Percentiles rank a stretch among this genome's conserved stretches.
Conservation (phyloP, 148 eudicot species). For the Nyssa sinensis region DNA sequence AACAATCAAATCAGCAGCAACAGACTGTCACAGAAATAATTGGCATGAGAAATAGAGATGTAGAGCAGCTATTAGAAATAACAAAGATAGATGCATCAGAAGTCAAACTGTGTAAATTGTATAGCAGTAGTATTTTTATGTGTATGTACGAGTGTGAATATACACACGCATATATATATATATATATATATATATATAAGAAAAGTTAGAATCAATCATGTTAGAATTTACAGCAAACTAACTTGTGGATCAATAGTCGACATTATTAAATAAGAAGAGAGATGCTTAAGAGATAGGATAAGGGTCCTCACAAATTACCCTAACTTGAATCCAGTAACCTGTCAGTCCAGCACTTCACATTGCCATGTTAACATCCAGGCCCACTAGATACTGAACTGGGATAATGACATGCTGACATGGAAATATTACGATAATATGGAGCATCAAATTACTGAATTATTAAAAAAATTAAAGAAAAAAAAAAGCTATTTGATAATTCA, state of each 20-base stretch:
- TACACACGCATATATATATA: not conserved
- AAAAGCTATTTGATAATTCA: no score
- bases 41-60: not conserved
- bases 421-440: no score
- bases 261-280: no score
- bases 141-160: not conserved
- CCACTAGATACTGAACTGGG: no score
- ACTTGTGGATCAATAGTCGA: no score
- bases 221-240: not conserved
- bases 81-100: not conserved
- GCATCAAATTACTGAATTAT: no score
- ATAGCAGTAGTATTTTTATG: not conserved
- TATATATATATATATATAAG: not conserved
- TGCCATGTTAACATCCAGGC: no score
- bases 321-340: no score
- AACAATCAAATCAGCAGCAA: constrained; percentile 25
- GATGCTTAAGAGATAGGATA: not conserved
- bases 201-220: not conserved
- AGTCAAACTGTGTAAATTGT: not conserved
- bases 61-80: not conserved
- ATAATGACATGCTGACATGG: no score
- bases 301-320: not conserved
- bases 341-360: no score
- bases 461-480: no score
- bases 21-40: constrained; percentile 20